Conservation (phyloP, 2,329 filamentous ascomycete genomes). For the Pseudogymnoascus sp. region DNA sequence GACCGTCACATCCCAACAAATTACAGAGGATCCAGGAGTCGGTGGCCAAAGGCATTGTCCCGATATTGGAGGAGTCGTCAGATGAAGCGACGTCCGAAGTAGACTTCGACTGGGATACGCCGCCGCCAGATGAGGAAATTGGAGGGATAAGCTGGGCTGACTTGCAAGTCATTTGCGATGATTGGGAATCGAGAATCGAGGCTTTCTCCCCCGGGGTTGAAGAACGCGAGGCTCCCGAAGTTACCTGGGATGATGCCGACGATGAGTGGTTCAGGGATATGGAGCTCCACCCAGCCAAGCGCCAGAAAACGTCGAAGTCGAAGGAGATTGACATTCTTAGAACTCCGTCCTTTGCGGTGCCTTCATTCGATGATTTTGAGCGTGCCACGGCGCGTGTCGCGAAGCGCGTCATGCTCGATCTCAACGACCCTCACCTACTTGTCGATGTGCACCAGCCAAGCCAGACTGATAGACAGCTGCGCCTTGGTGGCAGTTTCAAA, state of each 20-base stretch:
- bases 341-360: slow-evolving; percentile 52
- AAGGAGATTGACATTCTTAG: slow-evolving; percentile 51
- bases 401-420: slow-evolving; percentile 72
- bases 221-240: slow-evolving; percentile 23
- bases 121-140: slow-evolving; percentile 51
- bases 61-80: slow-evolving; percentile 32
- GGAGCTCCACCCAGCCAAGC: slow-evolving; percentile 46
- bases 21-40: slow-evolving; percentile 48
- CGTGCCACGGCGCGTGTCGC: slow-evolving; percentile 62
- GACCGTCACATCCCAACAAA: slow-evolving; percentile 44
- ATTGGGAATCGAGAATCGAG: slow-evolving; percentile 63
- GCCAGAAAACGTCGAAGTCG: slow-evolving; percentile 45
- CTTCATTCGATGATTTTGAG: slow-evolving; percentile 75
- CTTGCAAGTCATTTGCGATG: slow-evolving; percentile 74
- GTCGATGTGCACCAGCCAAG: slow-evolving; percentile 67
- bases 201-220: slow-evolving; percentile 17
- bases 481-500: slow-evolving; percentile 44
- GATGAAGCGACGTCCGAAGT: slow-evolving; percentile 37
- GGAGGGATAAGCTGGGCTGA: slow-evolving; percentile 72
- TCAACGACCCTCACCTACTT: slow-evolving; percentile 80
- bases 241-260: slow-evolving; percentile 35
- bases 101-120: slow-evolving; percentile 43
- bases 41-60: slow-evolving; percentile 40
- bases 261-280: slow-evolving; percentile 59
- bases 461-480: slow-evolving; percentile 49